Conservation (phyloP, 1,284 basidiomycete genomes). For the Malassezia cuniculi region DNA sequence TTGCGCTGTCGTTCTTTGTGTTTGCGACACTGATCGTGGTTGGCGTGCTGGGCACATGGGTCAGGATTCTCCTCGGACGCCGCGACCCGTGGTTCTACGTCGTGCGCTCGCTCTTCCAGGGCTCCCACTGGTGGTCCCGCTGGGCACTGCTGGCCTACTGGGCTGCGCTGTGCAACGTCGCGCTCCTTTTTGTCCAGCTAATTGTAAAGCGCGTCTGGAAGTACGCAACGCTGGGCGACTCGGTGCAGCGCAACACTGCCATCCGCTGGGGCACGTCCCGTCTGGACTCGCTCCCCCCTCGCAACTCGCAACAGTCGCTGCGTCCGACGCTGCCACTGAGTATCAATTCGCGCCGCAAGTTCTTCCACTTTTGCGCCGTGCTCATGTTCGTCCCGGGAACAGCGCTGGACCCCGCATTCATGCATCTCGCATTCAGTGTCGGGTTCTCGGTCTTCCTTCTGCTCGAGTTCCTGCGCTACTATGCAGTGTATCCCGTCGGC, state of each 20-base stretch:
- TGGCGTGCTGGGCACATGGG: constrained; percentile 82
- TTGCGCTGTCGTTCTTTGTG: constrained; percentile 74
- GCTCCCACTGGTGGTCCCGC: constrained; percentile 67
- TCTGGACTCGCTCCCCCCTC: neutral
- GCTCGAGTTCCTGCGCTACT: constrained; percentile 56
- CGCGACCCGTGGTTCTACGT: constrained; percentile 84
- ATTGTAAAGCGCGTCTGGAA: constrained; percentile 16
- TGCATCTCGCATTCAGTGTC: constrained; percentile 80
- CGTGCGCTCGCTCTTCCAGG: constrained; percentile 54
- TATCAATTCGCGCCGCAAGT: constrained; percentile 88
- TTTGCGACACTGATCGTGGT: constrained; percentile 66
- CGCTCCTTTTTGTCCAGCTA: constrained; percentile 49
- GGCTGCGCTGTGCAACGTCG: constrained; percentile 63
- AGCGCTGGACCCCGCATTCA: constrained; percentile 83
- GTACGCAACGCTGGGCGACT: constrained; percentile 14
- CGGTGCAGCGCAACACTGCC: constrained; percentile 11
- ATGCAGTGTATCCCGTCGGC: constrained; percentile 91
- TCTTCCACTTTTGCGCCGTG: constrained; percentile 89
- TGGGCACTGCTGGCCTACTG: constrained; percentile 70
- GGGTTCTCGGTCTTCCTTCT: constrained; percentile 42
- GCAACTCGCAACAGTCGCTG: constrained; percentile 5
- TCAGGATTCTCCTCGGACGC: constrained; percentile 69
- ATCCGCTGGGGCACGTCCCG: neutral
- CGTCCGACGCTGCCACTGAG: constrained; percentile 48
- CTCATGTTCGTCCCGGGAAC: constrained; percentile 92